Evolutionary conservation across 139 green algal genomes (phyloP).

Genomic region (Astrephomene gubernaculifera): DNA sequence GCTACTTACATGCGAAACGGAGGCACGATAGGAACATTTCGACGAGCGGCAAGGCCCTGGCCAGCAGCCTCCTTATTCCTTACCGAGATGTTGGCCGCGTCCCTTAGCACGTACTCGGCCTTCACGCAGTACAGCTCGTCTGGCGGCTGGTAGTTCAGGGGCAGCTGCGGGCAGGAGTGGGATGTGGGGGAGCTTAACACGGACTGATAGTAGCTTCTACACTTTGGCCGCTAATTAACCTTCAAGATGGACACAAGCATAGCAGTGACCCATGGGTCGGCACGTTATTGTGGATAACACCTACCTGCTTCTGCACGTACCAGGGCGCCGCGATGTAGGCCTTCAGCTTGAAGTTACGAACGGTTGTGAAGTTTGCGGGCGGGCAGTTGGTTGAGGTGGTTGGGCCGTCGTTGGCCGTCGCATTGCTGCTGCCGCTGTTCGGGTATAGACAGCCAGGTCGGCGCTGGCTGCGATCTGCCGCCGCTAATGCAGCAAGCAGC

Average conservation of each 20-base stretch:
- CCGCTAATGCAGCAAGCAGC: too few relatives aligned
- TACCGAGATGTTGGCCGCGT: conserved; percentile 34
- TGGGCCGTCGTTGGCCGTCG: too few relatives aligned
- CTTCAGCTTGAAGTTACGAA: conserved; percentile 10
- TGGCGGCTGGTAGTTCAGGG: conserved; percentile 41
- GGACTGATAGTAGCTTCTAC: not conserved
- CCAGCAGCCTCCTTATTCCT: not conserved
- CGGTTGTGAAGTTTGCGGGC: not conserved
- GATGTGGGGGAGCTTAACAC: not conserved
- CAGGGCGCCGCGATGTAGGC: conserved; percentile 38
- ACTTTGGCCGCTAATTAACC: not conserved
- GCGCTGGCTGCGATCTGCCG: too few relatives aligned
- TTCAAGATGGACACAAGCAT: not conserved
- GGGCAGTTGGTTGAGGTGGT: too few relatives aligned
- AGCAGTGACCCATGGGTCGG: not conserved
- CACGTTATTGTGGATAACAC: not conserved
- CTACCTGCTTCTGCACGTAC: conserved; percentile 57
- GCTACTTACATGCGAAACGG: too few relatives aligned
- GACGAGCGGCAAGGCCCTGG: too few relatives aligned
- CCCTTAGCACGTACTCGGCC: conserved; percentile 41
- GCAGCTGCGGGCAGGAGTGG: conserved; percentile 22
- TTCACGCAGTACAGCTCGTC: conserved; percentile 49
- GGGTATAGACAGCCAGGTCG: too few relatives aligned
- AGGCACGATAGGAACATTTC: not conserved
- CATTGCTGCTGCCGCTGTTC: too few relatives aligned